Percentiles rank a stretch among this genome's conserved stretches.
phyloP scores from a whole-genome alignment of 495 filamentous ascomycete genomes.

The Aspergillus panamensis region DNA sequence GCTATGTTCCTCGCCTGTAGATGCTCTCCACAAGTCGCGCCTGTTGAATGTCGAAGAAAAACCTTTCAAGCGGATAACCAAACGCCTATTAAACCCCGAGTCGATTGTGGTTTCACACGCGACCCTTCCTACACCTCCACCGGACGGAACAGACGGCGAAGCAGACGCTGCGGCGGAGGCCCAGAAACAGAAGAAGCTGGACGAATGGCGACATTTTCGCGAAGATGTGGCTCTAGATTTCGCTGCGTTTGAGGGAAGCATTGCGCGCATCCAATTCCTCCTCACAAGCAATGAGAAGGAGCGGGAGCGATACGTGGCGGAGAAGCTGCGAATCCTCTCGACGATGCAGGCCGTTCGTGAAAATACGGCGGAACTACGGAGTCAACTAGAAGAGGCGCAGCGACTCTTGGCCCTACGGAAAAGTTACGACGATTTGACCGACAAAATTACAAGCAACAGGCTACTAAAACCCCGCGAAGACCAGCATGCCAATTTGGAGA shows the following conservation, averaged over 20 bases:
- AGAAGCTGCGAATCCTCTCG: conserved; percentile 70
- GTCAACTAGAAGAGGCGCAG: conserved; percentile 72
- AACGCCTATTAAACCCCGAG: conserved; percentile 66
- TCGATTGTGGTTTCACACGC: conserved; percentile 52
- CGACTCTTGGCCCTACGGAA: conserved; percentile 72
- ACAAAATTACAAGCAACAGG: conserved; percentile 80
- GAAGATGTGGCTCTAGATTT: conserved; percentile 90
- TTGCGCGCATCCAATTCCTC: conserved; percentile 85
- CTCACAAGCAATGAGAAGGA: conserved; percentile 78
- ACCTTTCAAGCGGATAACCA: conserved; percentile 84
- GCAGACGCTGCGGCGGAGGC: conserved; percentile 30
- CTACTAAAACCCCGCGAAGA: conserved; percentile 78
- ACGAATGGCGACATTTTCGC: conserved; percentile 58
- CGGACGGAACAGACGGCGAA: conserved; percentile 55
- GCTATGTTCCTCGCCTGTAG: conserved; percentile 36
- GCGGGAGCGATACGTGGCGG: conserved; percentile 77
- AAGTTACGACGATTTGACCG: conserved; percentile 77
- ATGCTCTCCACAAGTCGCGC: conserved; percentile 85
- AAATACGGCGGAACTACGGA: conserved; percentile 66
- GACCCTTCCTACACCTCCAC: conserved; percentile 65
- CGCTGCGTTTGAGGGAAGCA: conserved; percentile 79
- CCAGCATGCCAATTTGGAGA: conserved; percentile 70
- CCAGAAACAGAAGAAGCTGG: conserved; percentile 46
- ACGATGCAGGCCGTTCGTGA: conserved; percentile 74
- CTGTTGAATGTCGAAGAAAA: conserved; percentile 90